Conservation (phyloP, 192 early-diverging fungal species). For the Chytriomyces sp. region DNA sequence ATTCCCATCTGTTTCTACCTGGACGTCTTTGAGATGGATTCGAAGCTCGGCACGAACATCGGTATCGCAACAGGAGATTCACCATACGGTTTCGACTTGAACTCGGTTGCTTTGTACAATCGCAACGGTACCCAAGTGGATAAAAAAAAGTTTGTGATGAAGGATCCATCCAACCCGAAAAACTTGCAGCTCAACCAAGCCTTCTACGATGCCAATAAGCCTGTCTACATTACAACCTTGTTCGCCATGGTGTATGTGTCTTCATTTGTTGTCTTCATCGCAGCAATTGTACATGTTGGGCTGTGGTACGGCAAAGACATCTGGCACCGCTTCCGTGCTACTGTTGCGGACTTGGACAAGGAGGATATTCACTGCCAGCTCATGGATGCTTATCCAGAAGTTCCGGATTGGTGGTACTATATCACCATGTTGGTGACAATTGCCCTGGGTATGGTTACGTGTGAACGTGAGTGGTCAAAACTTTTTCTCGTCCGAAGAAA, state of each 20-base stretch:
- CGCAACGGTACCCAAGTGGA: too few species aligned
- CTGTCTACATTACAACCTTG: conserved; percentile 9
- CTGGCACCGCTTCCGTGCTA: conserved; percentile 15
- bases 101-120: too few species aligned
- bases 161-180: too few species aligned
- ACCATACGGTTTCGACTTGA: too few species aligned
- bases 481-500: conserved; percentile 35
- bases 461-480: too few species aligned
- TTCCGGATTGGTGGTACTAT: conserved; percentile 67
- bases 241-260: conserved; percentile 27
- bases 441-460: conserved; percentile 38
- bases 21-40: too few species aligned
- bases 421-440: conserved; percentile 46
- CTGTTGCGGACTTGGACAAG: conserved; percentile 1
- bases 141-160: too few species aligned
- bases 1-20: too few species aligned
- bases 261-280: conserved; percentile 51
- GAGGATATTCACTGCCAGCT: conserved; percentile 66
- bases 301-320: conserved; percentile 56
- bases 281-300: conserved; percentile 59
- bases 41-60: too few species aligned
- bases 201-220: conserved; percentile 18
- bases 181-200: conserved; percentile 18
- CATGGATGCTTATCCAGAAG: conserved; percentile 70
- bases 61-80: too few species aligned